Conservation (phyloP, 345 rosid species). For the Eucalyptus marginata region DNA sequence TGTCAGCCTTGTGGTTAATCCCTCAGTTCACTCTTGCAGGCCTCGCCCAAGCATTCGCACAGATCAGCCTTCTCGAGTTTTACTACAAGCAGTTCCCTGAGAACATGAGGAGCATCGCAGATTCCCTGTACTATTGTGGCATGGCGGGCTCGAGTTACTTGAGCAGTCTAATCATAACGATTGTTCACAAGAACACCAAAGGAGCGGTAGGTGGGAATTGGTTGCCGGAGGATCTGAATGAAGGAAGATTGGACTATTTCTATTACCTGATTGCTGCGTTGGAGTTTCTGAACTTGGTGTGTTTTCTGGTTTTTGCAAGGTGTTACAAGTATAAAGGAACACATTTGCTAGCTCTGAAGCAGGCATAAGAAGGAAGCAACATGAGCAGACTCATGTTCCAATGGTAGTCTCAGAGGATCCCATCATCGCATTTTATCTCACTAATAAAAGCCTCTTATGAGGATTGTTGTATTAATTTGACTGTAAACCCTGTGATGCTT, state of each 20-base stretch:
- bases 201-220: constrained; percentile 11
- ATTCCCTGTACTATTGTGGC: constrained; percentile 25
- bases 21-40: constrained; percentile 36
- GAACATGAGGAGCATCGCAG: constrained; percentile 51
- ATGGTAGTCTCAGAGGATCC: background rate
- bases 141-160: constrained; percentile 21
- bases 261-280: constrained; percentile 23
- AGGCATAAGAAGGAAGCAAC: background rate
- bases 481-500: background rate
- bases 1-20: constrained; percentile 27
- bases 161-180: constrained; percentile 15
- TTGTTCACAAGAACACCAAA: constrained; percentile 24
- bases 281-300: constrained; percentile 9
- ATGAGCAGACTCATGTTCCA: background rate
- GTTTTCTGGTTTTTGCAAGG: constrained; percentile 9
- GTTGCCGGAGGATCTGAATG: constrained; percentile 36
- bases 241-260: constrained; percentile 32
- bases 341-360: background rate
- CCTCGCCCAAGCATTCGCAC: constrained; percentile 16
- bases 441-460: rapidly evolving
- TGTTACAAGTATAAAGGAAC: constrained; percentile 21
- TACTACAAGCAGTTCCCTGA: constrained; percentile 47
- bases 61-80: constrained; percentile 16
- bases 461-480: background rate
- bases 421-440: background rate